Evolutionary conservation across 2,329 filamentous ascomycete species (phyloP).

Genomic region (Hypoxylon sp.): DNA sequence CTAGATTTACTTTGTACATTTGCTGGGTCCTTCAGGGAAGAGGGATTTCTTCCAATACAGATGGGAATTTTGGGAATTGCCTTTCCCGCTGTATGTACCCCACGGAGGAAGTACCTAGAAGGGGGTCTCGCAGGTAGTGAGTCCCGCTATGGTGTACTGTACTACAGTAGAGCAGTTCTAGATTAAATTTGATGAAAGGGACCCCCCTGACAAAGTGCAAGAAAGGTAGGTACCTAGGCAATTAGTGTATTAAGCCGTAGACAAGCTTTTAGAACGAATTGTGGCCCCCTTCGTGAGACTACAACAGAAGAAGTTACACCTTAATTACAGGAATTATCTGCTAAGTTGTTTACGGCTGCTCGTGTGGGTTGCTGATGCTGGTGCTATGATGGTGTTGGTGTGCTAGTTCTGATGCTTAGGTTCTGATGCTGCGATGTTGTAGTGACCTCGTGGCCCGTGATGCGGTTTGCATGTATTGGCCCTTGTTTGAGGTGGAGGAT

Average conservation of each 20-base stretch:
- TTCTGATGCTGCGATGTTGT: slow-evolving; percentile 13
- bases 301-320: slow-evolving; percentile 6
- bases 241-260: slow-evolving; percentile 3
- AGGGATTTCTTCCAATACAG: slow-evolving; percentile 14
- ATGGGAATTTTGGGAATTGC: slow-evolving; percentile 20
- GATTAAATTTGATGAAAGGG: slow-evolving; percentile 24
- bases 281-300: background rate
- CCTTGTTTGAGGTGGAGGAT: slow-evolving; percentile 37
- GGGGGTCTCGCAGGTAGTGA: slow-evolving; percentile 21
- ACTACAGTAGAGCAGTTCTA: slow-evolving; percentile 32
- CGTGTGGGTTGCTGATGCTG: slow-evolving; percentile 1
- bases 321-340: slow-evolving; percentile 21
- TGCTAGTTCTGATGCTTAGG: background rate
- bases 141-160: slow-evolving; percentile 21
- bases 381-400: background rate
- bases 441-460: slow-evolving; percentile 28
- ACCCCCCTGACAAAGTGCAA: background rate
- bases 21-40: slow-evolving; percentile 14
- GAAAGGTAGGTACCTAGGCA: slow-evolving; percentile 5
- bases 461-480: slow-evolving; percentile 17
- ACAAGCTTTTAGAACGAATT: slow-evolving; percentile 12
- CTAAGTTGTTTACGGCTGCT: slow-evolving; percentile 23
- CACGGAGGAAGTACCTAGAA: slow-evolving; percentile 29
- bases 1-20: slow-evolving; percentile 35
- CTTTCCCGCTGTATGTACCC: slow-evolving; percentile 32